Base-by-base conservation (phyloP, 345 rosid genomes). In the Lepidium didymum region DNA sequence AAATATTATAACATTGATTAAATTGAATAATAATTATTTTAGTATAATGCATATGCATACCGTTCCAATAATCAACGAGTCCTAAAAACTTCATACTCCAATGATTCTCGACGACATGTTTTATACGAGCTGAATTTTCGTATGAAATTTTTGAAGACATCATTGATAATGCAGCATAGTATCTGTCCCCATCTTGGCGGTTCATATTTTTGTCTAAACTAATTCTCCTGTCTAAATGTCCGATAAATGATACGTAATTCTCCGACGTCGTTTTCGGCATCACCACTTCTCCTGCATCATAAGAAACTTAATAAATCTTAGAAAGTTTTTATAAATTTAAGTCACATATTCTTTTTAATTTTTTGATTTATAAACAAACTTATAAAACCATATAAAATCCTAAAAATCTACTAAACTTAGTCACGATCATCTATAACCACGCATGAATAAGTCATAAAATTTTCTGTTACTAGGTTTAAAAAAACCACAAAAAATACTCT, bases 1-100 rank as follows among this genome's bases (percentile, higher is more conserved):
- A 54, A 43, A 0, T n/a, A 1, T 16, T 7, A 31, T 7, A 15
- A 64, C 13, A 3, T 3, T 38, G 7, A 50, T 1, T 10, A 25
- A 36, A 4, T 12, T 29, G 3, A 25, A 19, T 31, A 10, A 27
- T n/a, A 23, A 6, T 15, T 58, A 1, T n/a, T n/a, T 5, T 14
- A 5, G 40, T 3, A 8, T 6, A 27, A 53, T n/a, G n/a, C n/a
- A n/a, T n/a, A 19, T 70, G 16, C 40, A 23, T 81, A 91, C 96
- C 96, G 29, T 91, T 85, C 91, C 93, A 87, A 36, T 63, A 88
- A 77, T 85, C 79, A 50, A 53, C 36, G 33, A 62, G 67, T 19
- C 88, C 93, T 80, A 91, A 47, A 61, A 57, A 78, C 60, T 85
- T 83, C 90, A 87, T 88, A 87, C 83, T 72, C 96, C 97, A 91